These are phyloP conservation scores for Vicia sativa DNA, from an alignment of 306 rosid genomes.

Conservation along the genomic window DNA sequence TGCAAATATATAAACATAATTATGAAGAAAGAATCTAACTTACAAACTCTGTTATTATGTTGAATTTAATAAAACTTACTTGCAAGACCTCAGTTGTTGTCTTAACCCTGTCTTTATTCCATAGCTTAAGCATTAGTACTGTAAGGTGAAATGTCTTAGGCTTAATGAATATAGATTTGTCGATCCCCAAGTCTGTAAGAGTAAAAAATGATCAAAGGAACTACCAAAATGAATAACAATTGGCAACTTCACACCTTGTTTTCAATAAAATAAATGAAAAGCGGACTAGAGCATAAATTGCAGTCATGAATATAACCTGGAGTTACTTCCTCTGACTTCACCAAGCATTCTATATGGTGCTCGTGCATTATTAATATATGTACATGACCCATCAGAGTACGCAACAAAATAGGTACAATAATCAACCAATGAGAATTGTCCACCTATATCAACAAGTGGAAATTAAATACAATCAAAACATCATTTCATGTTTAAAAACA, in stretches of 20 bases:
- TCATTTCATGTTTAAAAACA: constrained; percentile 6
- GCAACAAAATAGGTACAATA: constrained; percentile 98
- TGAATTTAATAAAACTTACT: too few relatives aligned
- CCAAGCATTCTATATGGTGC: constrained; percentile 98
- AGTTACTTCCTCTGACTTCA: constrained; percentile 91
- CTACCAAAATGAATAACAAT: constrained; percentile 39
- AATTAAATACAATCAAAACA: constrained; percentile 22
- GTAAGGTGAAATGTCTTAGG: too few relatives aligned
- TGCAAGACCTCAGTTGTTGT: too few relatives aligned
- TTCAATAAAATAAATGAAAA: constrained; percentile 18
- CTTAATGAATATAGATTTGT: too few relatives aligned
- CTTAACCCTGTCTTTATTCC: too few relatives aligned
- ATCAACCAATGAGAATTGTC: constrained; percentile 98
- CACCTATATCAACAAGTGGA: constrained; percentile 63
- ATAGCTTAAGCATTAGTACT: too few relatives aligned
- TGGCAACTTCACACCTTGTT: constrained; percentile 30
- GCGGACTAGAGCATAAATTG: constrained; percentile 14
- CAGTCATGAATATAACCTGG: constrained; percentile 63
- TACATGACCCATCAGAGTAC: constrained; percentile 97
- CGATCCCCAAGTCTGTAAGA: too few relatives aligned
- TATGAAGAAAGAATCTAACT: constrained; percentile 36
- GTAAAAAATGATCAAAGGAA: too few relatives aligned
- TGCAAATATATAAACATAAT: constrained; percentile 42
- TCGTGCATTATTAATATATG: constrained; percentile 86
- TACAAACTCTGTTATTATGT: constrained; percentile 23